Evolutionary conservation across 176 grass and related monocot species (phyloP).

Genomic region (Cenchrus purpureus): DNA sequence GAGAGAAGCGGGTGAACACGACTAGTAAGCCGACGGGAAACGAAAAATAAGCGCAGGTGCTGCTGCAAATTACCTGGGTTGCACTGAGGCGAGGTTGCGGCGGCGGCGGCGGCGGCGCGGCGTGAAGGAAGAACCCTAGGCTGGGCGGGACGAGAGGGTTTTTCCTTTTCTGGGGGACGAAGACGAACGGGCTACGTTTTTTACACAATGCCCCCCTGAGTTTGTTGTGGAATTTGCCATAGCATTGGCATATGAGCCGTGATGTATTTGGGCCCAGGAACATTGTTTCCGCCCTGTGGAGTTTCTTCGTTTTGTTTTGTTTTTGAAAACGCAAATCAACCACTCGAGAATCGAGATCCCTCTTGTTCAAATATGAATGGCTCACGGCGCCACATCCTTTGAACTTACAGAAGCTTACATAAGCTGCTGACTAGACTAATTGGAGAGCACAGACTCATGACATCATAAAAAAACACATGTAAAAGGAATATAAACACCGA

Average conservation of each 20-base stretch:
- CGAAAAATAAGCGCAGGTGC: not conserved
- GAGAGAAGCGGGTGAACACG: not conserved
- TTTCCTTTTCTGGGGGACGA: not conserved
- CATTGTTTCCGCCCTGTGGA: not conserved
- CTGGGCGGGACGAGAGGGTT: not conserved
- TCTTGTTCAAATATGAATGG: not conserved
- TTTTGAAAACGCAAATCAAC: too few relatives aligned
- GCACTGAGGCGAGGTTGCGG: slow-evolving; percentile 5
- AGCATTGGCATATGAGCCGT: not conserved
- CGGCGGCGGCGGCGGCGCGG: not conserved
- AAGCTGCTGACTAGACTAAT: not conserved
- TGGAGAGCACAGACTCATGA: not conserved
- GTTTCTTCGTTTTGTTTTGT: too few relatives aligned
- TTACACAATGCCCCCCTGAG: not conserved
- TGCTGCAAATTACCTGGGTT: slow-evolving; percentile 18
- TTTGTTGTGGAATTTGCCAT: not conserved
- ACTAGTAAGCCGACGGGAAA: not conserved
- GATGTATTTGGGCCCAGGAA: not conserved
- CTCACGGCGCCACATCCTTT: not conserved
- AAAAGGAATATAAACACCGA: not conserved
- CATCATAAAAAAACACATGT: not conserved
- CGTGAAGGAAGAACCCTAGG: slow-evolving; percentile 34
- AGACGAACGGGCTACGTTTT: not conserved
- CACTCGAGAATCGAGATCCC: too few relatives aligned
- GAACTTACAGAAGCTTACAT: not conserved